These are phyloP conservation scores for Pyrrhoderma noxium DNA, from an alignment of 1,284 basidiomycete species.

Conservation along the genomic window DNA sequence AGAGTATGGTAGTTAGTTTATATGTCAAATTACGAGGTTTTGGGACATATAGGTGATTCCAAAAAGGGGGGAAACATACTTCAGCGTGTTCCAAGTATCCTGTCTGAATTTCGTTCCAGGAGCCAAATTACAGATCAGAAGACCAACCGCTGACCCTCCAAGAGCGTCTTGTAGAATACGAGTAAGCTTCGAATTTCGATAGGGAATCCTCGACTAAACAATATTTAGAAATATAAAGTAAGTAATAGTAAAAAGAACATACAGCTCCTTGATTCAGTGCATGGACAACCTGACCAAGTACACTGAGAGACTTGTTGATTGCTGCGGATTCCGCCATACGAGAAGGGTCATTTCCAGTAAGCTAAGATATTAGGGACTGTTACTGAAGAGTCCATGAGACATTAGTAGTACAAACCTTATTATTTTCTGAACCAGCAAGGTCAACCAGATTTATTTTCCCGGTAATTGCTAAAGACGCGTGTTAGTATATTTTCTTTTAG, in stretches of 20 bases:
- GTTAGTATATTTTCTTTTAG: too few species aligned
- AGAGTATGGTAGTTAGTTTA: too few species aligned
- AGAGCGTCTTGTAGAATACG: slow-evolving; percentile 79
- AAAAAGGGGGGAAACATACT: slow-evolving; percentile 38
- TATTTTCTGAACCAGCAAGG: slow-evolving; percentile 83
- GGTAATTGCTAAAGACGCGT: slow-evolving; percentile 36
- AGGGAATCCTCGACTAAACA: slow-evolving; percentile 65
- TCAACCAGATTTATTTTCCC: slow-evolving; percentile 83
- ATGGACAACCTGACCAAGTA: slow-evolving; percentile 77
- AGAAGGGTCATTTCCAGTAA: slow-evolving; percentile 74
- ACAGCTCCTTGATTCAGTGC: slow-evolving; percentile 70
- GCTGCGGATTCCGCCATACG: slow-evolving; percentile 78
- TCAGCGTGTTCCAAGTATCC: slow-evolving; percentile 79
- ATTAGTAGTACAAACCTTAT: slow-evolving; percentile 46
- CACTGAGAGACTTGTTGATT: slow-evolving; percentile 80
- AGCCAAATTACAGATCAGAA: slow-evolving; percentile 79
- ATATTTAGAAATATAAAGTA: slow-evolving; percentile 9
- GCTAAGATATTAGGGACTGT: slow-evolving; percentile 27
- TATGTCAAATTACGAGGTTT: slow-evolving; percentile 5
- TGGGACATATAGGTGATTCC: not conserved
- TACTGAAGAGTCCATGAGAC: not conserved
- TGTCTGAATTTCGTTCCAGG: slow-evolving; percentile 72
- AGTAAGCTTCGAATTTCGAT: slow-evolving; percentile 78
- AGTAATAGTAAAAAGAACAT: slow-evolving; percentile 23
- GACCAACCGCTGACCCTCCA: slow-evolving; percentile 65